Evolutionary conservation across 2,329 filamentous ascomycete species (phyloP).

Genomic region (Cladobotryum mycophilum): DNA sequence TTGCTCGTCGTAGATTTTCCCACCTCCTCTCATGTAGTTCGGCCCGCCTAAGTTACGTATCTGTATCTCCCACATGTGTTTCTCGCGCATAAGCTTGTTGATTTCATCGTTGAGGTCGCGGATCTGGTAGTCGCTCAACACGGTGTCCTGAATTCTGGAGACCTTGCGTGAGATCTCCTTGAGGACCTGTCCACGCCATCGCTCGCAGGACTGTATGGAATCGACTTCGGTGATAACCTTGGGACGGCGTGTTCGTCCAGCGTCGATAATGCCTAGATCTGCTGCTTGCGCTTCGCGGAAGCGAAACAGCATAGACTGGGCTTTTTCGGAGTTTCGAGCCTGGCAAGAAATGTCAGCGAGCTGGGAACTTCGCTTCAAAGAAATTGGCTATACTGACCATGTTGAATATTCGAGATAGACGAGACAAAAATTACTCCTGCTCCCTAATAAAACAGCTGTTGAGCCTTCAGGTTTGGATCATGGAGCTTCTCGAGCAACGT

Average conservation of each 20-base stretch:
- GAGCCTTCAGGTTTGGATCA: no score
- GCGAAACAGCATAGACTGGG: constrained; percentile 99
- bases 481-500: no score
- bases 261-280: constrained; percentile 93
- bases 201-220: constrained; percentile 81
- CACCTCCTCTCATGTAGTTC: constrained; percentile 81
- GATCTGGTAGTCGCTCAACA: constrained; percentile 93
- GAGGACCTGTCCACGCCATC: constrained; percentile 95
- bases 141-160: constrained; percentile 85
- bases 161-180: constrained; percentile 98
- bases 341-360: constrained; percentile 27
- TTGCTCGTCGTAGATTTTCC: constrained; percentile 66
- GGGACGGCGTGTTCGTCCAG: constrained; percentile 79
- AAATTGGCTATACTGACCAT: no score
- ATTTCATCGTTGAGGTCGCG: constrained; percentile 98
- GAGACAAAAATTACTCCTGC: no score
- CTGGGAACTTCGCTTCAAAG: no score
- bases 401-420: no score
- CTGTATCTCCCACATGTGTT: constrained; percentile 98
- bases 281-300: constrained; percentile 97
- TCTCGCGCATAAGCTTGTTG: constrained; percentile 98
- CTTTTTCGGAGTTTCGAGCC: constrained; percentile 97
- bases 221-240: constrained; percentile 85
- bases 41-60: constrained; percentile 93
- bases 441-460: no score